Evolutionary conservation across 176 grass and related monocot genomes (phyloP).

Genomic region (Pontederia paniculata): DNA sequence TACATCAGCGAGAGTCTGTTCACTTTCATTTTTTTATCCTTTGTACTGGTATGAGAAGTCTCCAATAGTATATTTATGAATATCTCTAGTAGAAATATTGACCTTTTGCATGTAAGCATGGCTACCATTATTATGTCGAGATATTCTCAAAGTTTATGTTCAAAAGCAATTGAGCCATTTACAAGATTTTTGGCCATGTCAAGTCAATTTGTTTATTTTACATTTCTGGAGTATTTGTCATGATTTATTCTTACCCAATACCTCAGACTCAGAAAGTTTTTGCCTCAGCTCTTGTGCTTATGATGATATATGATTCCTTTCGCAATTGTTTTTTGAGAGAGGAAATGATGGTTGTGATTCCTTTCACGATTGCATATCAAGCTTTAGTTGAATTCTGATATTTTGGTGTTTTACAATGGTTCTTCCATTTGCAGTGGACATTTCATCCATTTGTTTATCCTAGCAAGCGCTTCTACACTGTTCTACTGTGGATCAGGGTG

Average conservation of each 20-base stretch:
- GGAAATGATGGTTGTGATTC: too few species aligned
- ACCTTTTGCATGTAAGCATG: too few species aligned
- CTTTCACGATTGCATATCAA: too few species aligned
- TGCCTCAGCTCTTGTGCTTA: neutral
- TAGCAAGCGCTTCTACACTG: constrained; percentile 20
- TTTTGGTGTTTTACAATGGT: neutral
- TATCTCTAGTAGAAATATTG: neutral
- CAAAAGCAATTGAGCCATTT: too few species aligned
- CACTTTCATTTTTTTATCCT: constrained; percentile 43
- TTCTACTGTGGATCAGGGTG: constrained; percentile 7
- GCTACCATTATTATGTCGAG: too few species aligned
- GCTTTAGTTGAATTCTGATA: neutral
- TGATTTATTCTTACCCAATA: neutral
- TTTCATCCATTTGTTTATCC: constrained; percentile 24
- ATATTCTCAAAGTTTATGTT: too few species aligned
- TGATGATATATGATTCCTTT: too few species aligned
- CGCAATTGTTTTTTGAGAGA: too few species aligned
- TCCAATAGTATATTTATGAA: too few species aligned
- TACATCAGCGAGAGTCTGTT: constrained; percentile 73
- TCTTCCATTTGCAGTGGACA: constrained; percentile 15
- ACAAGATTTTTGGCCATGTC: too few species aligned
- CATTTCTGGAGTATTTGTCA: neutral
- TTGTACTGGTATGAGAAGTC: constrained; percentile 55
- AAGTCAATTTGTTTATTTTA: neutral
- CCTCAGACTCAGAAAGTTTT: neutral